These are phyloP conservation scores for Lactarius sp. DNA, from an alignment of 768 basidiomycete species.

Conservation along the genomic window DNA sequence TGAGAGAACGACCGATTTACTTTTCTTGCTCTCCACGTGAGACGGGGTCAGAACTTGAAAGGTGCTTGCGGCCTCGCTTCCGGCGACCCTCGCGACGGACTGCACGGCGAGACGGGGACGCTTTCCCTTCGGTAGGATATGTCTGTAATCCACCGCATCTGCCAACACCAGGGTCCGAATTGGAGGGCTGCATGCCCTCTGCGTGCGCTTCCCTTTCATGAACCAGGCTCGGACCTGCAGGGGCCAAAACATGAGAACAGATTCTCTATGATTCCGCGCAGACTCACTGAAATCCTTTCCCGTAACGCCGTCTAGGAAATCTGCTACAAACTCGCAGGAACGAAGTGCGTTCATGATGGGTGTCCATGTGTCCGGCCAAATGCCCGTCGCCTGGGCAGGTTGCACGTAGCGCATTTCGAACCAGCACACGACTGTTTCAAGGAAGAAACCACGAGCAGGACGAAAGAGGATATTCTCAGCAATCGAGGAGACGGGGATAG, in stretches of 20 bases:
- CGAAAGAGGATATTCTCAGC: slow-evolving; percentile 7
- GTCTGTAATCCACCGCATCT: not conserved
- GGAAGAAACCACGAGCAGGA: slow-evolving; percentile 2
- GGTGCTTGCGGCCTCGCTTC: not conserved
- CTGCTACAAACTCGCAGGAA: slow-evolving; percentile 11
- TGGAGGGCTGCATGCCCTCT: not conserved
- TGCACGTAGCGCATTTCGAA: slow-evolving; percentile 19
- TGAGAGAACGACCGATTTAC: not conserved
- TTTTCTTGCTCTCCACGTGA: not conserved
- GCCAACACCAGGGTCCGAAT: not conserved
- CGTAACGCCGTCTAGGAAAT: slow-evolving; percentile 4
- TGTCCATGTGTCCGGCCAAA: slow-evolving; percentile 16
- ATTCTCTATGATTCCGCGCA: not conserved
- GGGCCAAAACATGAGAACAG: not conserved
- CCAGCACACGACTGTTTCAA: slow-evolving; percentile 12
- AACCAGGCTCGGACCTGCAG: not conserved
- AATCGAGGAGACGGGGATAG: slow-evolving; percentile 9
- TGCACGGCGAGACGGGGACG: not conserved
- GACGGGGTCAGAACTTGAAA: not conserved
- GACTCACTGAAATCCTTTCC: slow-evolving; percentile 1
- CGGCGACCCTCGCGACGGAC: not conserved
- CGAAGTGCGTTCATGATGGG: slow-evolving; percentile 15
- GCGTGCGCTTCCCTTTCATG: too few relatives aligned
- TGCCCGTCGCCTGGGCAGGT: slow-evolving; percentile 5
- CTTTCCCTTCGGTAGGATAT: not conserved